Evolutionary conservation across 176 grass and related monocot species (phyloP).

Genomic region (Poa pratensis): DNA sequence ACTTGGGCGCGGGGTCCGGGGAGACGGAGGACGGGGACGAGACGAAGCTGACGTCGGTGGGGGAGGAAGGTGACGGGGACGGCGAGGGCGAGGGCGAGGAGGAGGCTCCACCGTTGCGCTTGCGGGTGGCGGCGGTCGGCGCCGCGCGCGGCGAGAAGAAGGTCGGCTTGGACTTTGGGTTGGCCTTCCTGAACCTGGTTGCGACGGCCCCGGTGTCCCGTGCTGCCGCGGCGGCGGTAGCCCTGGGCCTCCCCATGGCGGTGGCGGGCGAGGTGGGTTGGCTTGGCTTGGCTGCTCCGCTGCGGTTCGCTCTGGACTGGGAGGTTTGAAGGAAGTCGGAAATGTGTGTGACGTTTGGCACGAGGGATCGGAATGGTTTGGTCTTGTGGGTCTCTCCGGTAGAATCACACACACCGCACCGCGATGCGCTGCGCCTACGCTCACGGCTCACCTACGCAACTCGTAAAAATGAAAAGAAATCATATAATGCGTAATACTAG

Average conservation of each 20-base stretch:
- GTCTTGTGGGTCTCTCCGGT: too few species aligned
- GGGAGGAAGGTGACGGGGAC: neutral
- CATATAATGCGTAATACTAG: too few species aligned
- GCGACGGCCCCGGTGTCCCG: neutral
- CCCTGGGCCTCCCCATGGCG: constrained; percentile 19
- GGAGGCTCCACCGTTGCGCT: neutral
- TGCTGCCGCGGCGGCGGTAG: constrained; percentile 7
- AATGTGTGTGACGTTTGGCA: too few species aligned
- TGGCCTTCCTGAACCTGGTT: constrained; percentile 9
- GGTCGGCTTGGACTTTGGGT: constrained; percentile 31
- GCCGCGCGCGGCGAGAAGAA: constrained; percentile 40
- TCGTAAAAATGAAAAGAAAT: too few species aligned
- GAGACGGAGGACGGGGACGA: constrained; percentile 39
- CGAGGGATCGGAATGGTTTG: too few species aligned
- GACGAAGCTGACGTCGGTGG: constrained; percentile 24
- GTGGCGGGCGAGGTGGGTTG: neutral
- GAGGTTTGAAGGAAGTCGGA: constrained; percentile 20
- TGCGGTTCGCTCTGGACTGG: neutral
- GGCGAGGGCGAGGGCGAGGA: constrained; percentile 19
- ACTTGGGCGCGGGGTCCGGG: constrained; percentile 21
- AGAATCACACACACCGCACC: too few species aligned
- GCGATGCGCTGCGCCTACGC: too few species aligned
- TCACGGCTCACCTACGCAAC: too few species aligned
- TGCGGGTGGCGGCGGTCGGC: constrained; percentile 27
- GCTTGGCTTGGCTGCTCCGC: neutral